Base-by-base conservation (phyloP, 495 filamentous ascomycete species). In the Tuber microsphaerosporum region DNA sequence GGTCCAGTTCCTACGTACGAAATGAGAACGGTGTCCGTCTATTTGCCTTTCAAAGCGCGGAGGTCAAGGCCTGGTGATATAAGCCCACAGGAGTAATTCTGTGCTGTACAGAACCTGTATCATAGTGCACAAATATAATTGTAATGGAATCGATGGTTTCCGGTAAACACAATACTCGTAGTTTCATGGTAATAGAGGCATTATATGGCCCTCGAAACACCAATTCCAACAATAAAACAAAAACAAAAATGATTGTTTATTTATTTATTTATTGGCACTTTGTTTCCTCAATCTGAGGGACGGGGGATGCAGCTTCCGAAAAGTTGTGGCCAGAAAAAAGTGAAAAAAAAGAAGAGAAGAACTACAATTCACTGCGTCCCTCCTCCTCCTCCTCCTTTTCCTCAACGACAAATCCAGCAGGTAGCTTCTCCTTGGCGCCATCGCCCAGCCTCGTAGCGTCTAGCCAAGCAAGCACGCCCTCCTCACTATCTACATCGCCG, bases 381-480 rank as follows among this genome's bases (percentile, higher is more conserved):
- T 77, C 70, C 43, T 72, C 76, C 12, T 72, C 76, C 12, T 74
- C 72, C 37, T 73, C 82, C 77, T 85, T 79, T 76, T 88, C 83
- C 78, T 88, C 87, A 51, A 97, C 84, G 56, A 97, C 77, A 16
- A 41, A 41, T 41, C 88, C 90, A 69, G 91, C 92, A 7, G 94
- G 94, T 61, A 98, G 80, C 85, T 90, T 92, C 83, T 90, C 87
- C 87, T 94, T 97, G 34, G 87, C 83, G 9, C 91, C 91, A 79
- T 97, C 96, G 69, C 94, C 93, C 82, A 99, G 86, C 39, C 92
- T 89, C 77, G 97, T 93, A 4, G 87, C 88, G 83, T 99, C 95
- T 76, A 98, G 87, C 94, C 94, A 98, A 73, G 86, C 85, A 48
- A 98, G 84, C 16, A 87, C 86, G 45, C 86, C 86, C 44, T 87